phyloP scores from a whole-genome alignment of 768 basidiomycete genomes.

The Lentinula boryana region DNA sequence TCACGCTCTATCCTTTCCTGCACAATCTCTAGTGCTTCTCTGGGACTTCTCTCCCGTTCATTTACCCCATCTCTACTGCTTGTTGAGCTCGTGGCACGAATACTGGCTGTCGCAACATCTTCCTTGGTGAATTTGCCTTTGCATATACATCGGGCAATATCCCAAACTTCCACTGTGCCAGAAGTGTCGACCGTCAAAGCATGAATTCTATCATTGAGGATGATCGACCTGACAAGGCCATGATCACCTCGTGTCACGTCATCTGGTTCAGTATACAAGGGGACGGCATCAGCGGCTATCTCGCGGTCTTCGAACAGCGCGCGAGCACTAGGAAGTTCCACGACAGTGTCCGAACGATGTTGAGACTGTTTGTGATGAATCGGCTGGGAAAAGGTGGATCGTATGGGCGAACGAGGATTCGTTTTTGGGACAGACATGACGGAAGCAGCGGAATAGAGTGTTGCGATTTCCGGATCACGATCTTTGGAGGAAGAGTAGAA shows the following conservation, averaged over 20 bases:
- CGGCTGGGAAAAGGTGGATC: constrained; percentile 24
- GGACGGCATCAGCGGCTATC: constrained; percentile 69
- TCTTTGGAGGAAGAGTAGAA: constrained; percentile 32
- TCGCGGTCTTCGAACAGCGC: constrained; percentile 67
- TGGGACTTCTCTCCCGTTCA: constrained; percentile 55
- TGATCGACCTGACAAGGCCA: constrained; percentile 75
- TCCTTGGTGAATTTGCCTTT: constrained; percentile 61
- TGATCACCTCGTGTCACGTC: constrained; percentile 67
- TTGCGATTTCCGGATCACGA: constrained; percentile 75
- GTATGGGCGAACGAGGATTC: constrained; percentile 26
- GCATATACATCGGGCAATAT: constrained; percentile 76
- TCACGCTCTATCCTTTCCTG: constrained; percentile 93
- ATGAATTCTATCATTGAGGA: constrained; percentile 87
- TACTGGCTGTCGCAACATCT: constrained; percentile 58
- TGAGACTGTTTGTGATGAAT: constrained; percentile 19
- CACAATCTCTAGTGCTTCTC: constrained; percentile 84
- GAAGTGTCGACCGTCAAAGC: constrained; percentile 86
- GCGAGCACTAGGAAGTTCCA: constrained; percentile 32
- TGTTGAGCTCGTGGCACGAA: constrained; percentile 34
- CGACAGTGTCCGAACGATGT: constrained; percentile 27
- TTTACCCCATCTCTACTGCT: constrained; percentile 21
- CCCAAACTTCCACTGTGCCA: constrained; percentile 90
- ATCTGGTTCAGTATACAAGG: constrained; percentile 53
- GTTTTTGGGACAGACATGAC: constrained; percentile 61
- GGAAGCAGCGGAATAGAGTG: constrained; percentile 82